Conservation (phyloP, 768 basidiomycete genomes). For the Leccinum barrowsii region DNA sequence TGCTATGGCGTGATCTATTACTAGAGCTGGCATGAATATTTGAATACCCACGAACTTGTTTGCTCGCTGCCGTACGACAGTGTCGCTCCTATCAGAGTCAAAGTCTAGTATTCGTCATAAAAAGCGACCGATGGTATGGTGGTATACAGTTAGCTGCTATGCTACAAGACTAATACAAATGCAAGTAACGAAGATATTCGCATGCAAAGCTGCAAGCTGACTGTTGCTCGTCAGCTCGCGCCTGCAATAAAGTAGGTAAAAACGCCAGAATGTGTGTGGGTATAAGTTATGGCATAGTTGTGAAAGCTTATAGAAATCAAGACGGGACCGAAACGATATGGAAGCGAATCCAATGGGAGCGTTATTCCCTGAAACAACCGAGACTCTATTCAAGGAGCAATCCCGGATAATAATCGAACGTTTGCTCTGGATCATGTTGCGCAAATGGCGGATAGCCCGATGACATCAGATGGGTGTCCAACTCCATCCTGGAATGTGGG, state of each 20-base stretch:
- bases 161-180: conserved; percentile 21
- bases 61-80: neutral
- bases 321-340: neutral
- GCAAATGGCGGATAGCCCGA: conserved; percentile 31
- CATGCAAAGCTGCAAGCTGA: conserved; percentile 6
- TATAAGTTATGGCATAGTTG: conserved; percentile 17
- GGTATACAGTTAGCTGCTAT: conserved; percentile 20
- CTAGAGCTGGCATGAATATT: neutral
- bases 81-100: neutral
- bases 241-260: neutral
- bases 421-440: conserved; percentile 22
- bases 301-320: conserved; percentile 3
- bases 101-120: neutral
- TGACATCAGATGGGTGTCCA: conserved; percentile 23
- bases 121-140: conserved; percentile 2
- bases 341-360: neutral
- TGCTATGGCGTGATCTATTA: conserved; percentile 9
- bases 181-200: conserved; percentile 4
- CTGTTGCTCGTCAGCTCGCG: conserved; percentile 5
- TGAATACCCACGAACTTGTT: conserved; percentile 19
- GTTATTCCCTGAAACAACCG: neutral
- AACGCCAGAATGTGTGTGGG: conserved; percentile 7
- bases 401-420: conserved; percentile 30
- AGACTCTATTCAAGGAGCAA: conserved; percentile 21
- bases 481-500: conserved; percentile 18